A percentile compares a stretch with the other conserved stretches of the same genome.
Evolutionary conservation across 495 filamentous ascomycete species (phyloP).

Genomic region (Daldinia bambusicola): DNA sequence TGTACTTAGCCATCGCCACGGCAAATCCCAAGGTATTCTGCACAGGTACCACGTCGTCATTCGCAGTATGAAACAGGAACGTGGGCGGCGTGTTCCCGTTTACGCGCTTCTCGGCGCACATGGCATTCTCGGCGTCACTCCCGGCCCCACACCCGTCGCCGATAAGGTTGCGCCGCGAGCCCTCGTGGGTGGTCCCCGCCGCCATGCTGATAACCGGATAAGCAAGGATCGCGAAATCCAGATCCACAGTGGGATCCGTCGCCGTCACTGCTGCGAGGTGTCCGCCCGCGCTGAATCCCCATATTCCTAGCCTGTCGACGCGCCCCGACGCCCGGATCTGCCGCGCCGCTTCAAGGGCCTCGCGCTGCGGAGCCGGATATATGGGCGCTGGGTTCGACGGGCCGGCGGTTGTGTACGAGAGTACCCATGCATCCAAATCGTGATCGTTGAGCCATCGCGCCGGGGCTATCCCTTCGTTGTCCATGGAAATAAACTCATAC

Average conservation of each 20-base stretch:
- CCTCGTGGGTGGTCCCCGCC: slow-evolving; percentile 3
- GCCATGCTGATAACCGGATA: slow-evolving; percentile 34
- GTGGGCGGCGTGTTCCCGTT: slow-evolving; percentile 25
- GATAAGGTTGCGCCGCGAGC: slow-evolving; percentile 21
- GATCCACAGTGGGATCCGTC: slow-evolving; percentile 1
- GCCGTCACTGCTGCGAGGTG: slow-evolving; percentile 34
- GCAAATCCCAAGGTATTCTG: slow-evolving; percentile 29
- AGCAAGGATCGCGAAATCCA: slow-evolving; percentile 30
- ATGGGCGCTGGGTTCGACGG: neutral
- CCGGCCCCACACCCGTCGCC: slow-evolving; percentile 16
- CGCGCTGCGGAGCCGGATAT: slow-evolving; percentile 8
- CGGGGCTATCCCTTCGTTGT: slow-evolving; percentile 16
- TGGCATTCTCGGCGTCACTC: slow-evolving; percentile 1
- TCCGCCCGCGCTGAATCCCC: slow-evolving; percentile 35
- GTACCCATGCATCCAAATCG: slow-evolving; percentile 28
- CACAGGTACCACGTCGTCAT: slow-evolving; percentile 25
- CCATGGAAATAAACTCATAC: slow-evolving; percentile 21
- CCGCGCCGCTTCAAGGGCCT: slow-evolving; percentile 14
- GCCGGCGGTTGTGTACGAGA: slow-evolving; percentile 25
- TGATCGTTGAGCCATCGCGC: slow-evolving; percentile 29
- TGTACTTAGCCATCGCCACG: slow-evolving; percentile 15
- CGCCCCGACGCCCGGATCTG: slow-evolving; percentile 16
- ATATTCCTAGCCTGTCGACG: slow-evolving; percentile 29
- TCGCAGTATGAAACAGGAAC: slow-evolving; percentile 32
- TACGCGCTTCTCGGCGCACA: slow-evolving; percentile 32